These are phyloP conservation scores for Hortiboletus campestris DNA, from an alignment of 768 basidiomycete species.

Conservation along the genomic window DNA sequence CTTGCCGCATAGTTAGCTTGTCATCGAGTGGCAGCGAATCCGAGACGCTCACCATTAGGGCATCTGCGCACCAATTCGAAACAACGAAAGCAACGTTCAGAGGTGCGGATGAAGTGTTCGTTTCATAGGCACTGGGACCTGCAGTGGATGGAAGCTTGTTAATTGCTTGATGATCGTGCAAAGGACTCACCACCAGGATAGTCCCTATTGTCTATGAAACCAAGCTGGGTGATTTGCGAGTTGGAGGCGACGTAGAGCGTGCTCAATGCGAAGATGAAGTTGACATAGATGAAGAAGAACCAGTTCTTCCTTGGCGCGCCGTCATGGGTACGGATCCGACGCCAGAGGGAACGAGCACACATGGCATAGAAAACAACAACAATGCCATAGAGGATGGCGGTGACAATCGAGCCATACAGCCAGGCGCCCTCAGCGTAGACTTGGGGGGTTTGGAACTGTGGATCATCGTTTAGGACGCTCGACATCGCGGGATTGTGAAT, in stretches of 20 bases:
- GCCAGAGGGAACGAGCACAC: conserved; percentile 30
- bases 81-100: conserved; percentile 30
- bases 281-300: conserved; percentile 31
- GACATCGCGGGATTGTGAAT: conserved; percentile 16
- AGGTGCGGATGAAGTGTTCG: conserved; percentile 24
- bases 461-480: neutral
- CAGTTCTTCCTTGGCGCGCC: conserved; percentile 15
- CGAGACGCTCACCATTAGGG: conserved; percentile 26
- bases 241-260: conserved; percentile 28
- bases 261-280: conserved; percentile 27
- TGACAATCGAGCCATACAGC: conserved; percentile 31
- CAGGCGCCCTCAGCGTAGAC: conserved; percentile 29
- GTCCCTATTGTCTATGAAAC: conserved; percentile 31
- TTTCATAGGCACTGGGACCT: conserved; percentile 29
- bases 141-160: no score
- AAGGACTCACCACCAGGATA: conserved; percentile 29
- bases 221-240: conserved; percentile 27
- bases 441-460: conserved; percentile 9
- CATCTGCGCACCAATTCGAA: conserved; percentile 32
- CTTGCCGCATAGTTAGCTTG: conserved; percentile 9
- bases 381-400: conserved; percentile 27
- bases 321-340: conserved; percentile 12
- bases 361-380: conserved; percentile 25
- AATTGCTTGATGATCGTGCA: neutral
- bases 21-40: neutral